Conservation (phyloP, 371 early-diverging fungal genomes). For the Lichtheimia ramosa region DNA sequence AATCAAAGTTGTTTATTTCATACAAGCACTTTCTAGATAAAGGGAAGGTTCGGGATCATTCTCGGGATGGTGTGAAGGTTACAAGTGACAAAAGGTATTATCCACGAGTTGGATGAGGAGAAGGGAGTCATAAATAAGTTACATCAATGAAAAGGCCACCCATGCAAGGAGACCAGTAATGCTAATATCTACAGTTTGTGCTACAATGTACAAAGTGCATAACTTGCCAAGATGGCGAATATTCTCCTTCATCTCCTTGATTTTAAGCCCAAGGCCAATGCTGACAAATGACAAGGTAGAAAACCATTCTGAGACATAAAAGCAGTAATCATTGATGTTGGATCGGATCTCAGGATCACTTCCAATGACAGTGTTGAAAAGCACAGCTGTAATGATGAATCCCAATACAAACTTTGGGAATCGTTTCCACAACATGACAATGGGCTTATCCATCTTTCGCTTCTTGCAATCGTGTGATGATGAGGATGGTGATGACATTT, state of each 20-base stretch:
- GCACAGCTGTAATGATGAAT: slow-evolving; percentile 56
- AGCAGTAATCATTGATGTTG: slow-evolving; percentile 52
- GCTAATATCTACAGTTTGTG: slow-evolving; percentile 61
- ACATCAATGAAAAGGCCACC: slow-evolving; percentile 50
- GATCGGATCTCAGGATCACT: slow-evolving; percentile 27
- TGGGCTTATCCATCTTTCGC: slow-evolving; percentile 22
- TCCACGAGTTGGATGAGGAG: neutral
- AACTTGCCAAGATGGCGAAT: slow-evolving; percentile 51
- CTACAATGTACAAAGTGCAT: slow-evolving; percentile 53
- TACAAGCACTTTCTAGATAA: too few species aligned
- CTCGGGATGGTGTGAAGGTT: too few species aligned
- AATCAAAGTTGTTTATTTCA: too few species aligned
- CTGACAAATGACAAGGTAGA: slow-evolving; percentile 65
- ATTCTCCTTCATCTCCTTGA: slow-evolving; percentile 55
- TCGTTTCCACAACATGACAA: slow-evolving; percentile 53
- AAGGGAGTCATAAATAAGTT: slow-evolving; percentile 3
- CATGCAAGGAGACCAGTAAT: slow-evolving; percentile 54
- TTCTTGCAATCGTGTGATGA: neutral
- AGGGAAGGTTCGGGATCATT: too few species aligned
- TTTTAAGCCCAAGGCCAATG: slow-evolving; percentile 58
- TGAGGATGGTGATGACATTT: slow-evolving; percentile 12
- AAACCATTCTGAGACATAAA: slow-evolving; percentile 65
- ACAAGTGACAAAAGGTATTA: neutral
- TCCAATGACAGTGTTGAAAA: slow-evolving; percentile 58
- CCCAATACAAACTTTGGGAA: slow-evolving; percentile 69